Evolutionary conservation across 202 grass and related monocot species (phyloP).

Genomic region (Panicum hallii): DNA sequence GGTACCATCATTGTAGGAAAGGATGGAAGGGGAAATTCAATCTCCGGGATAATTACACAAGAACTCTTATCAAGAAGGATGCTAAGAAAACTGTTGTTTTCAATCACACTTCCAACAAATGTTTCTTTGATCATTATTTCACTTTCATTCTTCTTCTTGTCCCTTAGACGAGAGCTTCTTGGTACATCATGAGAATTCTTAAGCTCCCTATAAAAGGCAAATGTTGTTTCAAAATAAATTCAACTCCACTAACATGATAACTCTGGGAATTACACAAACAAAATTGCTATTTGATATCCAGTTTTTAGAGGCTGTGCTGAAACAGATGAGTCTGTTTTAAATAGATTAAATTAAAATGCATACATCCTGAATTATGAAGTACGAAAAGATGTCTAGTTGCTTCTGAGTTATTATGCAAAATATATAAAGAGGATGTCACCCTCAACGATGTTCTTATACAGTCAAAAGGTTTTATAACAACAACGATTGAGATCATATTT

Average conservation of each 20-base stretch:
- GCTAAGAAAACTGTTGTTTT: conserved; percentile 92
- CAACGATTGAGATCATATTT: conserved; percentile 29
- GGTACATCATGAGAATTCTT: conserved; percentile 59
- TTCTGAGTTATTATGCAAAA: conserved; percentile 34
- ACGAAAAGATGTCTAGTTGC: conserved; percentile 8
- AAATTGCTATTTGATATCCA: conserved; percentile 33
- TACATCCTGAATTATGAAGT: conserved; percentile 7
- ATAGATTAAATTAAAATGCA: conserved; percentile 28
- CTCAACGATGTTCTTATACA: conserved; percentile 26
- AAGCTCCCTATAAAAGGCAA: conserved; percentile 58
- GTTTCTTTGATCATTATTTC: conserved; percentile 90
- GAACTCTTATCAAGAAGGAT: conserved; percentile 75
- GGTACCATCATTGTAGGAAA: conserved; percentile 45
- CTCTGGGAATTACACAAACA: conserved; percentile 32
- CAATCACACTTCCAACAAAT: conserved; percentile 80
- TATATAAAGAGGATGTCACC: conserved; percentile 19
- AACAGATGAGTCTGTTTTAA: conserved; percentile 32
- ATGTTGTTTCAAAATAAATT: conserved; percentile 37
- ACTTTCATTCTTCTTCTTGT: conserved; percentile 85
- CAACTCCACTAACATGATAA: conserved; percentile 31
- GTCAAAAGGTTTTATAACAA: conserved; percentile 22
- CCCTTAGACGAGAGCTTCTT: conserved; percentile 88
- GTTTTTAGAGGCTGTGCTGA: conserved; percentile 7
- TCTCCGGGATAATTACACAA: conserved; percentile 81
- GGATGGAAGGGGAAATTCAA: conserved; percentile 59